Evolutionary conservation across 106 monocot species (phyloP).

Genomic region (Platanthera guangdongensis): DNA sequence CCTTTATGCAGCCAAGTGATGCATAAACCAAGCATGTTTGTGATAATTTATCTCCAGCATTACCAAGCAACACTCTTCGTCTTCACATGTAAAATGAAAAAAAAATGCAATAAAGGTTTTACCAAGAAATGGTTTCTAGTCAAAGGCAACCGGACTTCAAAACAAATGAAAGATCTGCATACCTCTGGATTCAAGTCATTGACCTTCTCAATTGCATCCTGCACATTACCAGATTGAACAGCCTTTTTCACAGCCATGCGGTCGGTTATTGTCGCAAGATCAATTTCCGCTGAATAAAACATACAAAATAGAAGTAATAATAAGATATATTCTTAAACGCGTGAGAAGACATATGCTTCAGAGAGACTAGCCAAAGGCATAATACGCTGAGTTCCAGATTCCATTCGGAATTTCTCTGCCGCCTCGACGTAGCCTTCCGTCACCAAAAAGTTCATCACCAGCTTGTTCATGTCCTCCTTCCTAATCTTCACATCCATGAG

Average conservation of each 20-base stretch:
- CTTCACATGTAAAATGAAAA: neutral
- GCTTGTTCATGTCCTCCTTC: slow-evolving; percentile 59
- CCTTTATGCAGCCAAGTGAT: no score
- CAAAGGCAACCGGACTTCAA: neutral
- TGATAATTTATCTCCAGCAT: no score
- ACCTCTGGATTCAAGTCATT: slow-evolving; percentile 94
- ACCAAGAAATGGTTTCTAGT: neutral
- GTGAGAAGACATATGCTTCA: neutral
- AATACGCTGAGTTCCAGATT: slow-evolving; percentile 66
- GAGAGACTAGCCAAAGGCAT: neutral
- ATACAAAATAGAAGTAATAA: neutral
- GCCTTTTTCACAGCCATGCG: slow-evolving; percentile 95
- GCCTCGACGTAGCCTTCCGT: slow-evolving; percentile 55
- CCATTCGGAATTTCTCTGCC: slow-evolving; percentile 45
- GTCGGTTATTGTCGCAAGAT: slow-evolving; percentile 80
- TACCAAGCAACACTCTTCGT: no score
- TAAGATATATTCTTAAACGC: neutral
- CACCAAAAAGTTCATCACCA: slow-evolving; percentile 62
- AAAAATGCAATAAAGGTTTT: neutral
- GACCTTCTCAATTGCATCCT: slow-evolving; percentile 91
- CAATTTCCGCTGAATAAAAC: slow-evolving; percentile 57
- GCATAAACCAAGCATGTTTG: no score
- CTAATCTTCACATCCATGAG: slow-evolving; percentile 43
- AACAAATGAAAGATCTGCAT: neutral
- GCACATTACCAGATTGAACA: slow-evolving; percentile 81